phyloP scores from a whole-genome alignment of 495 filamentous ascomycete species.

The Neurospora sublineolata region DNA sequence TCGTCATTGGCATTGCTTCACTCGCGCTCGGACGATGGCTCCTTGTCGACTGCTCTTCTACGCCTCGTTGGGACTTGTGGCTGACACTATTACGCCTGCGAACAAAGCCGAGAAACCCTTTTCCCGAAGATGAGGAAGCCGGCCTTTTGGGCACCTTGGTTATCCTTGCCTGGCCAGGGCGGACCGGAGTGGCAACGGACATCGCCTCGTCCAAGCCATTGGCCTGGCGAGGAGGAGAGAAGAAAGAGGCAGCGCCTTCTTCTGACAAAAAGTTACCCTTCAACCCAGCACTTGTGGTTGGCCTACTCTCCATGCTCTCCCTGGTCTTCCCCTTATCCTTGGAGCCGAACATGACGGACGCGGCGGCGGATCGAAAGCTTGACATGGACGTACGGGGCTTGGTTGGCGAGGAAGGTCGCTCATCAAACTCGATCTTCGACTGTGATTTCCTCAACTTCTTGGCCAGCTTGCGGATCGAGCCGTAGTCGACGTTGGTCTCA shows the following conservation, averaged over 20 bases:
- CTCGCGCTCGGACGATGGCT: slow-evolving; percentile 3
- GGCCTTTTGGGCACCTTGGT: neutral
- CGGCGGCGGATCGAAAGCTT: neutral
- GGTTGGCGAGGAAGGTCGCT: neutral
- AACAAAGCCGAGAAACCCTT: neutral
- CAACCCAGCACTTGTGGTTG: neutral
- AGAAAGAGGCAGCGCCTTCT: neutral
- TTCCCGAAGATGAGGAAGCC: neutral
- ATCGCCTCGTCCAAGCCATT: neutral
- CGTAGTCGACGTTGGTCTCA: slow-evolving; percentile 5
- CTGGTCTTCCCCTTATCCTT: neutral
- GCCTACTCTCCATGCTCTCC: neutral
- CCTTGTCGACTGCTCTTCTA: neutral
- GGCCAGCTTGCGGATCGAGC: slow-evolving; percentile 21
- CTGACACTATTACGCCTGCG: neutral
- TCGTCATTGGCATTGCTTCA: neutral
- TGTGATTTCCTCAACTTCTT: slow-evolving; percentile 25
- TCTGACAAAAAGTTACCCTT: neutral
- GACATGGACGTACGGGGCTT: slow-evolving; percentile 7
- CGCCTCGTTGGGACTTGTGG: neutral
- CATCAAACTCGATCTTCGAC: neutral
- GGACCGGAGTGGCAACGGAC: neutral
- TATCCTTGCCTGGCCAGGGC: neutral
- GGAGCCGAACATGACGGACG: neutral
- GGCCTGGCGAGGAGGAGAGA: neutral